phyloP scores from a whole-genome alignment of 139 green algal genomes.

The Chlamydomonas sp. region DNA sequence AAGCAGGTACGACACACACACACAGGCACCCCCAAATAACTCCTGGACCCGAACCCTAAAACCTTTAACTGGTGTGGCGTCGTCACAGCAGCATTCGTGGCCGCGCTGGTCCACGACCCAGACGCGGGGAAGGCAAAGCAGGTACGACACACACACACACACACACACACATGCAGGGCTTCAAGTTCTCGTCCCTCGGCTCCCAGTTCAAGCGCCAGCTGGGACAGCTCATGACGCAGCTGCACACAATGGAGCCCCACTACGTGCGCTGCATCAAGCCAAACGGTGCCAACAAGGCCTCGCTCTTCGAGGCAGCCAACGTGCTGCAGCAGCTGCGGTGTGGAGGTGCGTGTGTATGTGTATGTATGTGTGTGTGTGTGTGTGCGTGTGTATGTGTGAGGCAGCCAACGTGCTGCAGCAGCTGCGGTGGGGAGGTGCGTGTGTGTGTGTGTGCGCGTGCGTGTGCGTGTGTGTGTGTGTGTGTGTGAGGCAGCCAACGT shows the following conservation, averaged over 20 bases:
- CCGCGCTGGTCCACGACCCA: conserved; percentile 29
- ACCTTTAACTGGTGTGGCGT: background rate
- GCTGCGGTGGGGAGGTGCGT: conserved; percentile 80
- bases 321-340: conserved; percentile 94
- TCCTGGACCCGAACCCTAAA: background rate
- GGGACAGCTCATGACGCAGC: conserved; percentile 80
- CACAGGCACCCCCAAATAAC: background rate
- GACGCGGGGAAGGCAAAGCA: background rate
- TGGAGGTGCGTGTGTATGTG: conserved; percentile 57
- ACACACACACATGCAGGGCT: conserved; percentile 25
- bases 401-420: conserved; percentile 83
- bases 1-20: background rate
- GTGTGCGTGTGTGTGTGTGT: background rate
- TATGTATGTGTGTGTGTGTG: background rate
- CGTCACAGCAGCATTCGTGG: conserved; percentile 43
- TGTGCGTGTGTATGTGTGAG: conserved; percentile 45
- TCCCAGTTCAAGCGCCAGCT: conserved; percentile 91
- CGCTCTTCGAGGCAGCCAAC: conserved; percentile 75
- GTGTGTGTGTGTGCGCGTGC: background rate
- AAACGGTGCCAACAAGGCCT: conserved; percentile 69
- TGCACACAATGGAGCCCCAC: conserved; percentile 87
- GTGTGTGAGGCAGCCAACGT: conserved; percentile 77
- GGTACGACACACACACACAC: background rate
- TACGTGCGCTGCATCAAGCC: conserved; percentile 99
- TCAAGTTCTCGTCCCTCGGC: conserved; percentile 82